phyloP scores from a whole-genome alignment of 371 early-diverging fungal species.

The Mucor indicus region DNA sequence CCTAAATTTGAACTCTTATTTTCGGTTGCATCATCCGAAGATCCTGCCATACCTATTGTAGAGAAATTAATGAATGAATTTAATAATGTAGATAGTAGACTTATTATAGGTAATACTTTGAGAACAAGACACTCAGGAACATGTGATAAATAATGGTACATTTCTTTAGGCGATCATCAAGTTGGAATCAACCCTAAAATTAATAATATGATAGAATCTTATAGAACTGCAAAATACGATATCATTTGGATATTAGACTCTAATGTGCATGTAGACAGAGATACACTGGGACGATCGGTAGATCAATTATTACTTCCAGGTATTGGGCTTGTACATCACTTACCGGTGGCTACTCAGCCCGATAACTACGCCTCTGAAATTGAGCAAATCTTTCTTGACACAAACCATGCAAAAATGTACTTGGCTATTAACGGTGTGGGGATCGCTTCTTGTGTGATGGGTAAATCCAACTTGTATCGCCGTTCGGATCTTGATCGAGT shows the following conservation, averaged over 20 bases:
- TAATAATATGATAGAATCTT: conserved; percentile 88
- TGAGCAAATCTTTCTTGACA: conserved; percentile 83
- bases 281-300: conserved; percentile 79
- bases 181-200: conserved; percentile 93
- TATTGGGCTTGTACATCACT: conserved; percentile 92
- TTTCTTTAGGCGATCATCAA: conserved; percentile 54
- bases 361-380: conserved; percentile 76
- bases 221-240: conserved; percentile 76
- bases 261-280: conserved; percentile 77
- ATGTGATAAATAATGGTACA: too few species aligned
- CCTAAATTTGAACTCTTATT: conserved; percentile 82
- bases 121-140: neutral
- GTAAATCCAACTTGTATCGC: conserved; percentile 91
- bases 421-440: conserved; percentile 83
- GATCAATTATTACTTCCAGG: conserved; percentile 64
- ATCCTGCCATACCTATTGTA: conserved; percentile 78
- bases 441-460: conserved; percentile 86
- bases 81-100: conserved; percentile 63
- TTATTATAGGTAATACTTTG: conserved; percentile 84
- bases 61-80: conserved; percentile 64
- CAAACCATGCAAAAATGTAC: conserved; percentile 94
- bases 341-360: conserved; percentile 77
- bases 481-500: conserved; percentile 76
- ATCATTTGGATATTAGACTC: conserved; percentile 94
- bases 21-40: conserved; percentile 73